phyloP scores from a whole-genome alignment of 2,329 filamentous ascomycete species.

The Nannizzia gypsea region DNA sequence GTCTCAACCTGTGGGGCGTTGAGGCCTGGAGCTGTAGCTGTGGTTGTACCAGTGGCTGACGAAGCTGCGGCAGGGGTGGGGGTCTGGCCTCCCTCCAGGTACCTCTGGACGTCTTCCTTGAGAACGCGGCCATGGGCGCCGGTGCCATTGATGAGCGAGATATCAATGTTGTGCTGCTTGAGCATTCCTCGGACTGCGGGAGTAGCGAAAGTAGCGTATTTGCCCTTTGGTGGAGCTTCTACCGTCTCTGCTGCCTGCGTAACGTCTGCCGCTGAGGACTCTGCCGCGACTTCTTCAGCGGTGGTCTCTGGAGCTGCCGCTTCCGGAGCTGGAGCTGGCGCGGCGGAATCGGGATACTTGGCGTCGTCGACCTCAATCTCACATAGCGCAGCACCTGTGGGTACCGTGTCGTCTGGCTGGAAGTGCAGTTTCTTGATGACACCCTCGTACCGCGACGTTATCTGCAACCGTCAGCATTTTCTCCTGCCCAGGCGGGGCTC shows the following conservation, averaged over 20 bases:
- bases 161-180: conserved; percentile 67
- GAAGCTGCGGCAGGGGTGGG: conserved; percentile 13
- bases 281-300: conserved; percentile 13
- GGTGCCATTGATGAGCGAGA: conserved; percentile 67
- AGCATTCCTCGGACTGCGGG: conserved; percentile 82
- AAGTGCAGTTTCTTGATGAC: conserved; percentile 95
- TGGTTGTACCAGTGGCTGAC: conserved; percentile 17
- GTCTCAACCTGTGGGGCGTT: conserved; percentile 51
- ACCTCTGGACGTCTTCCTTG: conserved; percentile 80
- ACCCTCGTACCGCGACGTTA: conserved; percentile 88
- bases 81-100: conserved; percentile 44
- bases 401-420: conserved; percentile 90
- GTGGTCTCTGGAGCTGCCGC: conserved; percentile 14
- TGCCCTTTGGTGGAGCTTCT: conserved; percentile 34
- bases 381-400: conserved; percentile 78
- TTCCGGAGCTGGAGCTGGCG: conserved; percentile 18
- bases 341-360: conserved; percentile 49
- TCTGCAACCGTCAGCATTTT: conserved; percentile 46
- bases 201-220: conserved; percentile 66
- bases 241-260: conserved; percentile 12
- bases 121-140: conserved; percentile 82
- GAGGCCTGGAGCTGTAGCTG: conserved; percentile 10
- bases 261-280: conserved; percentile 14
- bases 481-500: background rate
- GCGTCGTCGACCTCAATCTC: conserved; percentile 87